Conservation (phyloP, 768 basidiomycete genomes). For the Scleroderma bovista region DNA sequence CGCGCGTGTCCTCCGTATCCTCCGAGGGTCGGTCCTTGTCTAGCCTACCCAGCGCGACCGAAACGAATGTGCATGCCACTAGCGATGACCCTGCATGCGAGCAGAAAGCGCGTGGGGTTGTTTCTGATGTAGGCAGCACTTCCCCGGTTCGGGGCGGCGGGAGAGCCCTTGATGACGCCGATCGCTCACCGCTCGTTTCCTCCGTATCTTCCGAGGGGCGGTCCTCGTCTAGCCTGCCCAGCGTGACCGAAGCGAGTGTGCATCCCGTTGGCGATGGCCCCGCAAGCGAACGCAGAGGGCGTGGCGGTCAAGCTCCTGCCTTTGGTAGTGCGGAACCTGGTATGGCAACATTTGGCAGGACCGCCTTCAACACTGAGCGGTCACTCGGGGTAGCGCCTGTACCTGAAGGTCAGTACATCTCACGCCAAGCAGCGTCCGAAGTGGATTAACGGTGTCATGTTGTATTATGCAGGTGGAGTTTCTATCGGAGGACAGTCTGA, state of each 20-base stretch:
- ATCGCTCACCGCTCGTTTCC: conserved; percentile 41
- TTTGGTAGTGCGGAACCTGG: neutral
- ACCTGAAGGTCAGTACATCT: conserved; percentile 29
- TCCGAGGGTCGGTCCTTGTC: conserved; percentile 20
- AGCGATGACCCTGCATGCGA: conserved; percentile 15
- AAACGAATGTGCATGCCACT: conserved; percentile 10
- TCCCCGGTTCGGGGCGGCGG: conserved; percentile 3
- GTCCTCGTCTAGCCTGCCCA: neutral
- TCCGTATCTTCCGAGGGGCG: conserved; percentile 30
- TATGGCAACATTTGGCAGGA: conserved; percentile 6
- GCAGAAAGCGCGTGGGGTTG: neutral
- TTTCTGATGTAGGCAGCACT: neutral
- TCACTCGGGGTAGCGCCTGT: conserved; percentile 34
- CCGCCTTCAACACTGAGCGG: conserved; percentile 28
- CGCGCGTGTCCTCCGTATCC: too few relatives aligned
- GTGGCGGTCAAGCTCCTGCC: neutral
- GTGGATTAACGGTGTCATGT: too few relatives aligned
- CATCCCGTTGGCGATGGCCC: too few relatives aligned
- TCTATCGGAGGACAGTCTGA: conserved; percentile 18
- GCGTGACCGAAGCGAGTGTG: neutral
- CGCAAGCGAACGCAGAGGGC: too few relatives aligned
- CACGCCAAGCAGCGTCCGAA: too few relatives aligned
- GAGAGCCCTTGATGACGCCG: too few relatives aligned
- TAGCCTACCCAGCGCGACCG: neutral
- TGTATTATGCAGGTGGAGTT: conserved; percentile 15